Evolutionary conservation across 208 protist genomes (phyloP), one percentile per base, ranked within the genome.

Genomic region (Crithidia fasciculata): DNA sequence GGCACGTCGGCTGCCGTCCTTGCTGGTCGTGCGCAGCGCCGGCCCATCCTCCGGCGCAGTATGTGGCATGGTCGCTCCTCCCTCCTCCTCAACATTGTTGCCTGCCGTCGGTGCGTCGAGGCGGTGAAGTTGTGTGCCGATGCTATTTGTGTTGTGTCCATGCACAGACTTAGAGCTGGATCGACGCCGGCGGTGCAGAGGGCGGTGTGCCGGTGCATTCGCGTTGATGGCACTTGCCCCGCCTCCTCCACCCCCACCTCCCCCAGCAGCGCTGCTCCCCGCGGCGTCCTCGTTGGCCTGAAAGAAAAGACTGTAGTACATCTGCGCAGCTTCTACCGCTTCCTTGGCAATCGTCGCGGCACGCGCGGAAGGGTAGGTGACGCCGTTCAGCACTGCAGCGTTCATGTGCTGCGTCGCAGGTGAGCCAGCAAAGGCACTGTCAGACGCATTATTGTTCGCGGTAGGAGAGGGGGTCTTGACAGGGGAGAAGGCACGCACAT

Each of bases 251-350:
- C 8, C 18, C 2, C 54, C 54, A 58, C 16, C 8, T 18, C 9
- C 8, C 16, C 28, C 16, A 18, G 10, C 16, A 9, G 12, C 16
- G 54, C 2, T 37, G 57, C 10, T 61, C 10, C 13, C 49, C 8
- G 37, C 18, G 43, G 49, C 13, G 2, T 72, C 59, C 44, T 69
- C 55, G 37, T 45, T 53, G 6, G 69, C 67, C 19, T 82, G 41
- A 50, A 83, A 91, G 56, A 85, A 87, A 0, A 87, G 68, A 10
- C 67, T 57, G 56, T 89, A 85, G 77, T 84, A 85, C 53, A 71
- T 18, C 66, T 80, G 49, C 41, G 79, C 87, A 0, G 79, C 82
- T 0, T 73, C 69, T 7, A 88, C 66, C 1, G 83, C 86, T 18
- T 87, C 78, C 41, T 43, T 55, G 2, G 75, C 76, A 9, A 84